These are phyloP conservation scores for Serendipita sp. DNA, from an alignment of 768 basidiomycete species.

Conservation along the genomic window DNA sequence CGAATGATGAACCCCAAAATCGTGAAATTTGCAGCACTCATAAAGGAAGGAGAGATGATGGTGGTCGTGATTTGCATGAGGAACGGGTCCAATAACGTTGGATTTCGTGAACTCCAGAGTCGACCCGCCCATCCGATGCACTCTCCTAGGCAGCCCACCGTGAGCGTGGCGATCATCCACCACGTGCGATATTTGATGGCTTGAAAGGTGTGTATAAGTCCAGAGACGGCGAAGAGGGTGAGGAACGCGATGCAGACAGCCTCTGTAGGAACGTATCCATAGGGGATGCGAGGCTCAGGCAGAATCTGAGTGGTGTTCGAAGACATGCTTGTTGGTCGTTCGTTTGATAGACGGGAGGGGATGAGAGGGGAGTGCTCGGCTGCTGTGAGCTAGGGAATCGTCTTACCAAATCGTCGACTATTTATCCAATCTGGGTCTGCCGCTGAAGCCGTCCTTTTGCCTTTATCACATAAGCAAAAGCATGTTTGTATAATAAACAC, in stretches of 20 bases:
- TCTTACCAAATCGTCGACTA: too few species aligned
- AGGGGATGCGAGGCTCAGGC: background rate
- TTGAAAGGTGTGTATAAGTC: background rate
- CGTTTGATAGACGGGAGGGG: too few species aligned
- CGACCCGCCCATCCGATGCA: slow-evolving; percentile 36
- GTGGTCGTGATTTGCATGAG: slow-evolving; percentile 30
- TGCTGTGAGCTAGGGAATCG: too few species aligned
- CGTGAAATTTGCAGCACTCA: slow-evolving; percentile 45
- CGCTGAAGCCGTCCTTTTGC: too few species aligned
- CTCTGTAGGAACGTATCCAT: slow-evolving; percentile 13
- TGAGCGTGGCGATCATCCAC: slow-evolving; percentile 37
- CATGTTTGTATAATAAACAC: too few species aligned
- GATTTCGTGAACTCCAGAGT: background rate
- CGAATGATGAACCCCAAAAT: slow-evolving; percentile 35
- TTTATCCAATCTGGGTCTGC: too few species aligned
- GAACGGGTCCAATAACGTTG: background rate
- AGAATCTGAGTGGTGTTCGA: background rate
- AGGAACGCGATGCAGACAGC: slow-evolving; percentile 12
- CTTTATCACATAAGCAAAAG: too few species aligned
- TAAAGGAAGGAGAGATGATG: slow-evolving; percentile 41
- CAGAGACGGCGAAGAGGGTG: slow-evolving; percentile 11
- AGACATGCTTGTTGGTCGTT: slow-evolving; percentile 1
- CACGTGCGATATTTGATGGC: slow-evolving; percentile 23
- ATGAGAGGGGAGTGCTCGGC: background rate
- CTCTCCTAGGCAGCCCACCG: slow-evolving; percentile 34